These are phyloP conservation scores for Citrus sp. DNA, from an alignment of 345 rosid genomes.

Conservation along the genomic window DNA sequence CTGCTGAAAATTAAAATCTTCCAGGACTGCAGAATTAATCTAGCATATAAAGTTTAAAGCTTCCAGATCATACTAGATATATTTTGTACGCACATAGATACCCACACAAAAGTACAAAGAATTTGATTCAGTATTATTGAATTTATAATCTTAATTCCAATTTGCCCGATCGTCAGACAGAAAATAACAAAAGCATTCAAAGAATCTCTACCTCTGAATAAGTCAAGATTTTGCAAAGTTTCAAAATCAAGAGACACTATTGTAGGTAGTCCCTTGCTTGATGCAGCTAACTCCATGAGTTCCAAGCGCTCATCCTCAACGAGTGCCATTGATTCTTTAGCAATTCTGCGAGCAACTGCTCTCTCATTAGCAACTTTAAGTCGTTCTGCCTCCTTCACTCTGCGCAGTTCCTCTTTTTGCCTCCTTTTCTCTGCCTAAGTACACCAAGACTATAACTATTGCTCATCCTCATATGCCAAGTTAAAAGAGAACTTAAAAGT, in stretches of 20 bases:
- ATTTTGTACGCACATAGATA: not conserved
- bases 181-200: not conserved
- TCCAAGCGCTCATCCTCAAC: conserved; percentile 86
- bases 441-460: conserved; percentile 10
- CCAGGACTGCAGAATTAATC: not conserved
- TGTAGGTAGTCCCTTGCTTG: conserved; percentile 63
- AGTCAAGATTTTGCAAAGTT: conserved; percentile 69
- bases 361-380: conserved; percentile 88
- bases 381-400: conserved; percentile 75
- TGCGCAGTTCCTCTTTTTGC: conserved; percentile 80
- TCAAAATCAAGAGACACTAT: conserved; percentile 66
- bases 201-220: conserved; percentile 54
- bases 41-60: not conserved
- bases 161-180: not conserved
- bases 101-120: not conserved
- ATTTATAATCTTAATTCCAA: not conserved
- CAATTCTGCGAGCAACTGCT: conserved; percentile 84
- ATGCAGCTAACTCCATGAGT: conserved; percentile 85
- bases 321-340: conserved; percentile 82
- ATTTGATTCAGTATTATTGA: not conserved
- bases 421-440: conserved; percentile 77
- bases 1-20: not conserved
- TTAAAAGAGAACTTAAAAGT: not conserved
- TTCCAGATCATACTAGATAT: not conserved
- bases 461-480: not conserved